Conservation (phyloP, 257 asterid genomes). For the Asclepias syriaca region DNA sequence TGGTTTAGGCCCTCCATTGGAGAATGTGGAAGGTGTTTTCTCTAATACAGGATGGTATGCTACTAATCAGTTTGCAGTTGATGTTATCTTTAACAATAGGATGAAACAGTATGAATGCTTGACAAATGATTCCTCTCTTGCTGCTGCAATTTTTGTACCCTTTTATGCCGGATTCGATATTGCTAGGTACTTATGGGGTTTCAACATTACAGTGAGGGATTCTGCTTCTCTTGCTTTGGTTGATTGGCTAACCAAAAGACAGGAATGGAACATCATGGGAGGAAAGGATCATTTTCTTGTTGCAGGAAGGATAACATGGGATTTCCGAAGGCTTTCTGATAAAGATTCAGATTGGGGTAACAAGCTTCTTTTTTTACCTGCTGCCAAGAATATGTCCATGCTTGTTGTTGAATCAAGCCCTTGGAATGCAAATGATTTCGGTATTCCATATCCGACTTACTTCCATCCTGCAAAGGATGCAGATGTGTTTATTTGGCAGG, state of each 20-base stretch:
- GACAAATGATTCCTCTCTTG: conserved; percentile 41
- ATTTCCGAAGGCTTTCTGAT: conserved; percentile 62
- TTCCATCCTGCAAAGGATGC: conserved; percentile 74
- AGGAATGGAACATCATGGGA: conserved; percentile 81
- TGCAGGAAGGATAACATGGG: conserved; percentile 93
- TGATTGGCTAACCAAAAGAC: conserved; percentile 66
- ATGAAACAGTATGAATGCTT: conserved; percentile 45
- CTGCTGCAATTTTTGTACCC: conserved; percentile 52
- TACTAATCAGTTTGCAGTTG: conserved; percentile 47
- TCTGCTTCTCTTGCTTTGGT: conserved; percentile 74
- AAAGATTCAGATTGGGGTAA: conserved; percentile 74
- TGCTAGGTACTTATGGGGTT: conserved; percentile 83
- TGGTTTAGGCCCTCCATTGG: conserved; percentile 48
- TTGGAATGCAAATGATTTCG: conserved; percentile 73
- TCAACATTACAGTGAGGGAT: conserved; percentile 55
- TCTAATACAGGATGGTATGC: conserved; percentile 43
- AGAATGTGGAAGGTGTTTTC: conserved; percentile 38
- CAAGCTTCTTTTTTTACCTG: conserved; percentile 72
- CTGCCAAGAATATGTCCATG: conserved; percentile 72
- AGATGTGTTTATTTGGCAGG: conserved; percentile 67
- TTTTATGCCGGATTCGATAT: conserved; percentile 80
- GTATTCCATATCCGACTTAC: conserved; percentile 84
- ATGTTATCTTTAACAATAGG: conserved; percentile 38
- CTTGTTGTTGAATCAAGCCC: conserved; percentile 92
- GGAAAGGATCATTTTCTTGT: conserved; percentile 91